Base-by-base conservation (phyloP, 306 rosid genomes). In the Arachis stenosperma region DNA sequence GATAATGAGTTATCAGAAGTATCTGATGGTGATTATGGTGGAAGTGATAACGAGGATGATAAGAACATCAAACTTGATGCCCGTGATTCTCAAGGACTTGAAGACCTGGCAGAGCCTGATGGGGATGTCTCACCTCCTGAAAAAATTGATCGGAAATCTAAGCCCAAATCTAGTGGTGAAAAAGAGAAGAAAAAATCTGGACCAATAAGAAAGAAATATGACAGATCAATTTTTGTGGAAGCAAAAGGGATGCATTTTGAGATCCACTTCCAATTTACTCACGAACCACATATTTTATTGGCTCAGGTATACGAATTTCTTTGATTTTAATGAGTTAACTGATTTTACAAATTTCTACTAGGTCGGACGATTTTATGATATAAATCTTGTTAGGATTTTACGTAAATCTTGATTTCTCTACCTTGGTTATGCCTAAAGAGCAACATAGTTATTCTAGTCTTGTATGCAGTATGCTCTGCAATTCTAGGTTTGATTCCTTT, bases 241-340 rank as follows among this genome's bases (percentile, higher is more conserved):
- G 87, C 85, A 6, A 67, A 84, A 71, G 87, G 86, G 68, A 84
- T 58, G 80, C 85, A 81, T 82, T 94, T 91, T 71, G 88, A 85
- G 87, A 77, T 89, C 75, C 96, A 88, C 86, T 83, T 94, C 58
- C 84, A 48, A 74, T 88, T 93, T 70, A 67, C 75, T 0, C 10
- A 17, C 10, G 97, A 91, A 77, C 95, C 97, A 61, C 88, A 89
- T 73, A 81, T 89, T 72, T 88, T 91, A 65, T 85, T 94, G 81
- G 85, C 90, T 41, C 92, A 91, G 97, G 97, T 94, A 88, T 62
- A 42, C 63, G 46, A 69, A 41, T 7, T 14, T 75, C 76, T 51
- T 8, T 10, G 50, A 40, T 53, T 40, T 48, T 66, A 69, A 70
- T 75, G 66, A 17, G 59, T 67, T 27, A 37, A 41, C 62, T 17